Evolutionary conservation across 176 grass and related monocot genomes (phyloP), one percentile per base, ranked within the genome.

Genomic region (Juncus inflexus): DNA sequence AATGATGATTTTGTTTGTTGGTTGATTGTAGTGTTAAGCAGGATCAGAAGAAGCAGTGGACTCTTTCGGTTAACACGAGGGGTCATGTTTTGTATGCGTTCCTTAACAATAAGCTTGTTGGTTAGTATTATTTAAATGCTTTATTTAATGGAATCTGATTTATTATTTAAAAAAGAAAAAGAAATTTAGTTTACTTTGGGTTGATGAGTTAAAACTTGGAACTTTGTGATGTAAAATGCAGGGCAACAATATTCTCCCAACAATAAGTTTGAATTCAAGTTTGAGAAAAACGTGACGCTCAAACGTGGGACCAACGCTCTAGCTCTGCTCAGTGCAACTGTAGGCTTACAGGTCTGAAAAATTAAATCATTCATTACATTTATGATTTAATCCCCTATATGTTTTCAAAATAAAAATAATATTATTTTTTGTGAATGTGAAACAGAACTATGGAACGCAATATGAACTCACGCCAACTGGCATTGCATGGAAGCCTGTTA

Each of bases 271-370:
- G 47, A 50, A 55, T 76, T 82, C 15, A 41, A 4, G 35, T 82
- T 82, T 9, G 61, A 72, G 51, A 49, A 51, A 5, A 53, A 58
- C 11, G 79, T 77, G 35, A 52, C 11, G 28, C 5, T 82, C 10
- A 36, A 63, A 35, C 35, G 14, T 4, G 73, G 79, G 3, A 65
- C 15, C 65, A 91, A 96, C 76, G 51, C 80, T 42, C 67, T 96
- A 8, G 74, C 79, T 6, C 68, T 90, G 10, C 66, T 96, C 6
- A 96, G 91, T 49, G 81, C 66, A 43, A 91, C 91, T 52, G 74
- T 88, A 15, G 91, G 91, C 37, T 76, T 88, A 7, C 85, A 88
- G 81, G 84, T 94, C 74, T 37, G 13, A 11, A 55, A 13, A 35
- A 28, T 28, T 28, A 28, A 28, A 28, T 28, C 19, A 28, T 28